Evolutionary conservation across 108 stramenopile species (phyloP).

Genomic region (Schizochytrium sp.): DNA sequence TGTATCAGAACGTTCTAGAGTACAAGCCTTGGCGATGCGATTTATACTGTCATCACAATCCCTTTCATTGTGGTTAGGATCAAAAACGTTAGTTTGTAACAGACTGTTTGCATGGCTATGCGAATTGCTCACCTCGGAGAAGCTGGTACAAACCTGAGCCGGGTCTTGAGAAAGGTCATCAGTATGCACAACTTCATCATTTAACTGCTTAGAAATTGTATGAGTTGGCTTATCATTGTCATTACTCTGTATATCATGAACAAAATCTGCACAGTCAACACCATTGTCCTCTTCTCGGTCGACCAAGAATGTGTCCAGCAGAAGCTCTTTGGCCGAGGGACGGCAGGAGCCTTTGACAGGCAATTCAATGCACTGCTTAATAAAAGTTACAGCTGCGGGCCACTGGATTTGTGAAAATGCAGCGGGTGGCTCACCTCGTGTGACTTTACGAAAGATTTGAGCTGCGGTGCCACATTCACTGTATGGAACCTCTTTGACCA

Average conservation of each 20-base stretch:
- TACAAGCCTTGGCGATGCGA: background rate
- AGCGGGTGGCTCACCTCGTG: background rate
- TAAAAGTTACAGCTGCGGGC: slow-evolving; percentile 84
- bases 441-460: slow-evolving; percentile 63
- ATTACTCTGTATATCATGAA: background rate
- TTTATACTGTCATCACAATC: background rate
- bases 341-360: background rate
- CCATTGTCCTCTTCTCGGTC: background rate
- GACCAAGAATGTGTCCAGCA: background rate
- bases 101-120: background rate
- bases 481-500: slow-evolving; percentile 74
- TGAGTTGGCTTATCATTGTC: too few species aligned
- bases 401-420: background rate
- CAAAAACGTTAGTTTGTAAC: background rate
- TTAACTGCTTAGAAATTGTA: too few species aligned
- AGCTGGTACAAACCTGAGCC: background rate
- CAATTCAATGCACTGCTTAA: slow-evolving; percentile 82
- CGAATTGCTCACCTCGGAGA: background rate
- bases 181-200: background rate
- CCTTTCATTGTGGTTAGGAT: background rate
- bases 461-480: slow-evolving; percentile 71
- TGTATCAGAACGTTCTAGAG: background rate
- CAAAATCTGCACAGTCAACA: background rate
- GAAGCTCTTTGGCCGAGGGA: background rate
- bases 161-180: background rate